phyloP scores from a whole-genome alignment of 2,329 filamentous ascomycete species.

The Arthrobotrys pseudoclavata region DNA sequence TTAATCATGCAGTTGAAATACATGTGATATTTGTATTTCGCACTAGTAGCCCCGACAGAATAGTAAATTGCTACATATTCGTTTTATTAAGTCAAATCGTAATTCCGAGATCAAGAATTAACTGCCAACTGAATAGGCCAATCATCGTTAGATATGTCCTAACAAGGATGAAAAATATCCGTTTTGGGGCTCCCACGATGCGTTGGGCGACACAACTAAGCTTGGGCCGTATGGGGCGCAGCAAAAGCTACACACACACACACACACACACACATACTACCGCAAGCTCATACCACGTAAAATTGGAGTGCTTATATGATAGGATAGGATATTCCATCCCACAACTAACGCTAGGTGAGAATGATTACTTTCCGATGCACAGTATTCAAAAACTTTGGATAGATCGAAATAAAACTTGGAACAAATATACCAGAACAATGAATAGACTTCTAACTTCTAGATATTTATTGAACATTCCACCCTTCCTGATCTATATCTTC shows the following conservation, averaged over 20 bases:
- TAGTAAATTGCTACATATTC: not conserved
- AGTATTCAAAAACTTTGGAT: not conserved
- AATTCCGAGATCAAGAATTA: not conserved
- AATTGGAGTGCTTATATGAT: not conserved
- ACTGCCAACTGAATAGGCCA: not conserved
- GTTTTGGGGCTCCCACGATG: not conserved
- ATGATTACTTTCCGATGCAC: not conserved
- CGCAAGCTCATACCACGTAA: not conserved
- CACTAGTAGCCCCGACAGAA: not conserved
- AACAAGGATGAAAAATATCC: not conserved
- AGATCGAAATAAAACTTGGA: not conserved
- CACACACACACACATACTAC: not conserved
- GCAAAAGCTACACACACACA: not conserved
- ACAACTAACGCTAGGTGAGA: not conserved
- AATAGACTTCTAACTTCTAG: not conserved
- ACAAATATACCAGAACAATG: not conserved
- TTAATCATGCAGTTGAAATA: not conserved
- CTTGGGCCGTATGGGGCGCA: conserved; percentile 65
- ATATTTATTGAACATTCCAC: not conserved
- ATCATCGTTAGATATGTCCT: not conserved
- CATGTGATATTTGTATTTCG: not conserved
- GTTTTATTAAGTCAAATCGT: not conserved
- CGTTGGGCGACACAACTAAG: not conserved
- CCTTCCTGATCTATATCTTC: conserved; percentile 3
- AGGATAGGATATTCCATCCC: not conserved